Conservation (phyloP, 192 early-diverging fungal genomes). For the Coemansia sp. region DNA sequence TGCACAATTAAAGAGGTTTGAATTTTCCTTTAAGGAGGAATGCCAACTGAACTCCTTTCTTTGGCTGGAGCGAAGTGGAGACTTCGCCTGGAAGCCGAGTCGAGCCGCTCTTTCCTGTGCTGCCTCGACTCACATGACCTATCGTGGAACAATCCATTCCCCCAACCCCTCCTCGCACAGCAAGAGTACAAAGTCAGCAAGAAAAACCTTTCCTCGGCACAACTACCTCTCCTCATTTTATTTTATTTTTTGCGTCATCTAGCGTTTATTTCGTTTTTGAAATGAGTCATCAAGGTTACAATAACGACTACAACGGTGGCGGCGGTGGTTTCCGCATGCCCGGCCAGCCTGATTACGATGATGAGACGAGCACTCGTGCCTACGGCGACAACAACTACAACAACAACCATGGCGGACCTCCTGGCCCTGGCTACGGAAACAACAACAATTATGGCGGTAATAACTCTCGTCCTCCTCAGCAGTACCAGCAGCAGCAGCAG, state of each 20-base stretch:
- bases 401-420: constrained; percentile 7
- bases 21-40: no score
- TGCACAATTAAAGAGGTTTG: neutral
- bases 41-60: no score
- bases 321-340: constrained; percentile 13
- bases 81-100: no score
- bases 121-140: no score
- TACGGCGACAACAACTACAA: constrained; percentile 9
- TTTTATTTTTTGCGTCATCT: neutral
- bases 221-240: neutral
- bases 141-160: neutral
- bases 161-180: neutral
- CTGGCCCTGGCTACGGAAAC: constrained; percentile 3
- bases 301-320: neutral
- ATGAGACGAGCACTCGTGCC: neutral
- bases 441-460: neutral
- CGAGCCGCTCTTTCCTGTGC: no score
- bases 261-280: neutral
- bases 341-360: neutral
- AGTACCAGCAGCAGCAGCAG: constrained; percentile 8
- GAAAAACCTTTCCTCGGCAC: neutral
- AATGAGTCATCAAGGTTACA: constrained; percentile 23
- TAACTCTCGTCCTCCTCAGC: constrained; percentile 3
- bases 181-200: neutral
- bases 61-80: no score